phyloP scores from a whole-genome alignment of 2,329 filamentous ascomycete genomes.

The Colletotrichum sp. region DNA sequence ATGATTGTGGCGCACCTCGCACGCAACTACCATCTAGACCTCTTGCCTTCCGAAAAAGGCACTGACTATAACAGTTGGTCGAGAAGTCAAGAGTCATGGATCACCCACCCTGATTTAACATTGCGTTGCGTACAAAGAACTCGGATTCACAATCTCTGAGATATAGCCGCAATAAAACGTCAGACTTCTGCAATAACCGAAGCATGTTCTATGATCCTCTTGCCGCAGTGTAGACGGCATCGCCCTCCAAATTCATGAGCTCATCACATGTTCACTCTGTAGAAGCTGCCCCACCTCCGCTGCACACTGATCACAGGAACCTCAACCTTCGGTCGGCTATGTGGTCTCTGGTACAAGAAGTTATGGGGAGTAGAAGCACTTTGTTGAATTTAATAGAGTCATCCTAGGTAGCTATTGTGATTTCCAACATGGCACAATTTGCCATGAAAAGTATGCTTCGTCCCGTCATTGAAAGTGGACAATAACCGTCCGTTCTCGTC shows the following conservation, averaged over 20 bases:
- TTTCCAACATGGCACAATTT: not conserved
- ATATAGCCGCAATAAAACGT: not conserved
- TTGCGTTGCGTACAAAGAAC: not conserved
- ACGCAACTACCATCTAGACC: not conserved
- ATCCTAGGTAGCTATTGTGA: not conserved
- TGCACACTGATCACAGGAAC: not conserved
- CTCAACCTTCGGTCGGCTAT: not conserved
- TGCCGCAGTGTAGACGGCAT: not conserved
- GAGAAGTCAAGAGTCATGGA: not conserved
- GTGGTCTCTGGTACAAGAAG: not conserved
- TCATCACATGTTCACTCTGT: not conserved
- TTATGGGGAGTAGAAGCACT: not conserved
- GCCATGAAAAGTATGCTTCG: not conserved
- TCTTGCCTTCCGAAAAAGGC: not conserved
- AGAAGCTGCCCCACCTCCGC: not conserved
- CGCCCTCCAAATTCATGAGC: not conserved
- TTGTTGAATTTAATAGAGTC: not conserved
- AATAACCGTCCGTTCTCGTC: not conserved
- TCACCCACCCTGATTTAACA: not conserved
- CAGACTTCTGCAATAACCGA: not conserved
- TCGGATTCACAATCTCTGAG: not conserved
- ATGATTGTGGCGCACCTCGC: not conserved
- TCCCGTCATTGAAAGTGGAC: not conserved
- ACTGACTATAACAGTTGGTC: not conserved
- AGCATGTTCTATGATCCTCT: not conserved